These are phyloP conservation scores for Arbutus unedo DNA, from an alignment of 148 eudicot genomes.

Conservation along the genomic window DNA sequence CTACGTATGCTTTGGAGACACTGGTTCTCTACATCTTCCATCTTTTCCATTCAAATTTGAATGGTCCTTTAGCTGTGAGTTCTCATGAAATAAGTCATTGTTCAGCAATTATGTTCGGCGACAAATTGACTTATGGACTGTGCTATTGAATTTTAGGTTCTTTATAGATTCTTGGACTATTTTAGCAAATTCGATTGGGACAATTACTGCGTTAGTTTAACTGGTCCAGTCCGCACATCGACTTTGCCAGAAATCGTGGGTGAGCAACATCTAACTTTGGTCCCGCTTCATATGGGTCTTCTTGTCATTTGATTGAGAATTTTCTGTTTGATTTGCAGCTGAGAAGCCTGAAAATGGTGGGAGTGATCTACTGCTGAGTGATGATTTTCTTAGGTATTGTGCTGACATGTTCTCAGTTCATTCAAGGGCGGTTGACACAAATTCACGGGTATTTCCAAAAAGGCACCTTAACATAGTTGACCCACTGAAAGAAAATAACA, in stretches of 20 bases:
- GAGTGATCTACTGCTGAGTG: slow-evolving; percentile 48
- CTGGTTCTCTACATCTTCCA: slow-evolving; percentile 88
- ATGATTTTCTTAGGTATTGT: slow-evolving; percentile 62
- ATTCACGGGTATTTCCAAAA: slow-evolving; percentile 38
- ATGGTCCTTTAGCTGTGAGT: slow-evolving; percentile 97
- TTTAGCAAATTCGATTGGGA: slow-evolving; percentile 98
- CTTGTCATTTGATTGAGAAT: not conserved
- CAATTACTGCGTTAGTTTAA: slow-evolving; percentile 59
- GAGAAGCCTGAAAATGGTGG: slow-evolving; percentile 63
- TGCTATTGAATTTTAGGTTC: slow-evolving; percentile 59
- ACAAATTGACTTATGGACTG: slow-evolving; percentile 16
- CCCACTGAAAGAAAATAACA: slow-evolving; percentile 81
- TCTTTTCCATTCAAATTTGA: slow-evolving; percentile 63
- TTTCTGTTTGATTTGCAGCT: slow-evolving; percentile 42
- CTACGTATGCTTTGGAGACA: slow-evolving; percentile 96
- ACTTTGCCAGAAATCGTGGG: slow-evolving; percentile 70
- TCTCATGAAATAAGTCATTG: slow-evolving; percentile 2
- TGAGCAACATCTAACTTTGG: slow-evolving; percentile 33
- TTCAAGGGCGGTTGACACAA: slow-evolving; percentile 46
- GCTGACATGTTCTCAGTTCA: slow-evolving; percentile 63
- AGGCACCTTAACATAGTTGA: slow-evolving; percentile 92
- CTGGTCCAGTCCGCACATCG: slow-evolving; percentile 70
- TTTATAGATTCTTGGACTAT: slow-evolving; percentile 85
- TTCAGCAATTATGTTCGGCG: slow-evolving; percentile 16
- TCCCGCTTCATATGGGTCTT: not conserved